Conservation (phyloP, 179 eudicot species). For the Amaranthus tricolor region DNA sequence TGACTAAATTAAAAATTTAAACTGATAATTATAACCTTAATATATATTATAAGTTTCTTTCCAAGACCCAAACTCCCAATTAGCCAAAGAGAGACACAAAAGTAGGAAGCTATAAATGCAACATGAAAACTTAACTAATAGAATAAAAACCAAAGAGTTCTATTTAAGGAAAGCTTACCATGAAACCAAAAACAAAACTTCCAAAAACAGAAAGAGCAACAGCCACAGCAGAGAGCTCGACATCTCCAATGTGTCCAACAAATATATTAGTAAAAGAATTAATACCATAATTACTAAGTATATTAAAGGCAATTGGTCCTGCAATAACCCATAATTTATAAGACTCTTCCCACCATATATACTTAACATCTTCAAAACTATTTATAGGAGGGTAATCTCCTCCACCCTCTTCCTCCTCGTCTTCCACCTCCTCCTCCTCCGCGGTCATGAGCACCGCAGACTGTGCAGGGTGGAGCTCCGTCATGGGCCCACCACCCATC, state of each 20-base stretch:
- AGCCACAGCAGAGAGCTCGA: constrained; percentile 86
- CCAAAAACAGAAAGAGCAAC: constrained; percentile 78
- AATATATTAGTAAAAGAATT: constrained; percentile 80
- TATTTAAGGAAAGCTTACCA: constrained; percentile 43
- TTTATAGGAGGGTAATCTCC: constrained; percentile 55
- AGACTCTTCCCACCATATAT: constrained; percentile 46
- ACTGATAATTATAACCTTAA: too few species aligned
- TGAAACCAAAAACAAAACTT: constrained; percentile 76
- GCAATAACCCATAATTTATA: constrained; percentile 78
- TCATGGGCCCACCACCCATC: constrained; percentile 17
- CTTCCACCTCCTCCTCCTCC: constrained; percentile 24
- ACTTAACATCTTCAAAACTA: constrained; percentile 37
- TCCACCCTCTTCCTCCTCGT: not conserved
- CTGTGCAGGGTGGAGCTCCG: constrained; percentile 58
- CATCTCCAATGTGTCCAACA: constrained; percentile 84
- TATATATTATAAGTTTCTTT: not conserved
- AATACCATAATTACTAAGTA: constrained; percentile 75
- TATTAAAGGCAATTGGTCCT: constrained; percentile 79
- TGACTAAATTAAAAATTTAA: too few species aligned
- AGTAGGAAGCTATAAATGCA: not conserved
- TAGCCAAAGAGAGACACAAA: not conserved
- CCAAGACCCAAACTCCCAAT: not conserved
- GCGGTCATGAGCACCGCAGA: constrained; percentile 26
- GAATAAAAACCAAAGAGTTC: too few species aligned
- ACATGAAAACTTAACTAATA: not conserved